These are phyloP conservation scores for Micractinium conductrix DNA, from an alignment of 139 green algal species.

Conservation along the genomic window DNA sequence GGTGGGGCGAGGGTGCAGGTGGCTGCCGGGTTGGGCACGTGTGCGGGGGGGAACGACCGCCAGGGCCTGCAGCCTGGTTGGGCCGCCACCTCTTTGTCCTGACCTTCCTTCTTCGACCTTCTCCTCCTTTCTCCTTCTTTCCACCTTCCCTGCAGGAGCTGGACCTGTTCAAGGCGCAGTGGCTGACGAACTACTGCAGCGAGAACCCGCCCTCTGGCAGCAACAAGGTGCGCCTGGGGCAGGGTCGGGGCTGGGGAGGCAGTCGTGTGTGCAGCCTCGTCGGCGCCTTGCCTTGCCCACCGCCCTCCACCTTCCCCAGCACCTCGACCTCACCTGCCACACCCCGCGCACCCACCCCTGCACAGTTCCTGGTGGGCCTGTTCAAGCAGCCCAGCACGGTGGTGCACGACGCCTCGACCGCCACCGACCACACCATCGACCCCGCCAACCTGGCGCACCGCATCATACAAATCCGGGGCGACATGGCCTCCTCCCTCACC, in stretches of 20 bases:
- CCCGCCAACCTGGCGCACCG: slow-evolving; percentile 47
- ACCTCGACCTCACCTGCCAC: background rate
- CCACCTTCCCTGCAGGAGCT: slow-evolving; percentile 33
- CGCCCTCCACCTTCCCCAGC: background rate
- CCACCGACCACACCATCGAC: slow-evolving; percentile 38
- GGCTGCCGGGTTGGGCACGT: background rate
- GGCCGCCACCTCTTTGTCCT: too few species aligned
- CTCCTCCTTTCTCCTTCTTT: background rate
- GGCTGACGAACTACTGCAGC: slow-evolving; percentile 44
- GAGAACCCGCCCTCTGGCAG: slow-evolving; percentile 39
- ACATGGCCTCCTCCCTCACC: slow-evolving; percentile 45
- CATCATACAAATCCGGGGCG: slow-evolving; percentile 37
- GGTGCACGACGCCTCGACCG: slow-evolving; percentile 22
- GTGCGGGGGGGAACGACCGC: too few species aligned
- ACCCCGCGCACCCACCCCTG: background rate
- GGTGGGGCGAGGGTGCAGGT: background rate
- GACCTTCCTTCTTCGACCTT: too few species aligned
- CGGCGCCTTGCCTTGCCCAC: background rate
- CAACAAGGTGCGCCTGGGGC: slow-evolving; percentile 51
- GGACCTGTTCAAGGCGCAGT: slow-evolving; percentile 42
- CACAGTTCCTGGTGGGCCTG: slow-evolving; percentile 22
- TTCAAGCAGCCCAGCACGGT: background rate
- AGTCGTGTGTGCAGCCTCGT: background rate
- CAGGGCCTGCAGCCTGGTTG: too few species aligned
- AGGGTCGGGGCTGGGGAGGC: too few species aligned